Evolutionary conservation across 306 rosid species (phyloP).

Genomic region (Corylus americana): DNA sequence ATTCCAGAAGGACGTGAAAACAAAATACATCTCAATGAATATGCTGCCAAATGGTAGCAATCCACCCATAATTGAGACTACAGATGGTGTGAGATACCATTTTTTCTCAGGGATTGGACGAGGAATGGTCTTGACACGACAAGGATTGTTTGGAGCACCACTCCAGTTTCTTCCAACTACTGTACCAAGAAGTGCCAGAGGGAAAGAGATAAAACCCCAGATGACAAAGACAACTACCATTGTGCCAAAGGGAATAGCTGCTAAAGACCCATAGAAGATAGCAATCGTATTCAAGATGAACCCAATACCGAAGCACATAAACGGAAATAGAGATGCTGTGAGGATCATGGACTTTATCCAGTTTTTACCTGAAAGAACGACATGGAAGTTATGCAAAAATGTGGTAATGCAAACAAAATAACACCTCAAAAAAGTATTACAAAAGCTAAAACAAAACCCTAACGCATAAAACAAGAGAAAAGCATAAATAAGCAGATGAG

Average conservation of each 20-base stretch:
- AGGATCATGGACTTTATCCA: conserved; percentile 99
- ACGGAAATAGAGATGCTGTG: conserved; percentile 95
- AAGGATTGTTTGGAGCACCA: conserved; percentile 98
- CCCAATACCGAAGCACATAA: conserved; percentile 97
- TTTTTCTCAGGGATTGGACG: conserved; percentile 99
- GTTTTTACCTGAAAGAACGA: conserved; percentile 65
- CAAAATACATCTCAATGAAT: conserved; percentile 99
- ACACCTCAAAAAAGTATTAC: conserved; percentile 20
- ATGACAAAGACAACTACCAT: conserved; percentile 97
- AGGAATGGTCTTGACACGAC: conserved; percentile 98
- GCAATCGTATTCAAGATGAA: conserved; percentile 89
- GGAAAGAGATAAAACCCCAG: conserved; percentile 99
- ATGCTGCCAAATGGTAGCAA: conserved; percentile 99
- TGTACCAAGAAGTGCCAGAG: conserved; percentile 98
- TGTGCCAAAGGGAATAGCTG: conserved; percentile 99
- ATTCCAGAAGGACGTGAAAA: conserved; percentile 99
- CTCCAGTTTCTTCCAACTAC: conserved; percentile 99
- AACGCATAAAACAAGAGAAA: conserved; percentile 5
- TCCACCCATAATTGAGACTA: conserved; percentile 98
- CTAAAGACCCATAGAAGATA: conserved; percentile 95
- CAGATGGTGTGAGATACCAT: conserved; percentile 98
- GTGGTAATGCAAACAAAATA: conserved; percentile 14
- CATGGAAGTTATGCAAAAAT: conserved; percentile 2
- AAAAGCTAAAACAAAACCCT: conserved; percentile 17
- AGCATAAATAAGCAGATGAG: background rate